These are phyloP conservation scores for Chrysoporthe deuterocubensis DNA, from an alignment of 2,329 filamentous ascomycete genomes.

Conservation along the genomic window DNA sequence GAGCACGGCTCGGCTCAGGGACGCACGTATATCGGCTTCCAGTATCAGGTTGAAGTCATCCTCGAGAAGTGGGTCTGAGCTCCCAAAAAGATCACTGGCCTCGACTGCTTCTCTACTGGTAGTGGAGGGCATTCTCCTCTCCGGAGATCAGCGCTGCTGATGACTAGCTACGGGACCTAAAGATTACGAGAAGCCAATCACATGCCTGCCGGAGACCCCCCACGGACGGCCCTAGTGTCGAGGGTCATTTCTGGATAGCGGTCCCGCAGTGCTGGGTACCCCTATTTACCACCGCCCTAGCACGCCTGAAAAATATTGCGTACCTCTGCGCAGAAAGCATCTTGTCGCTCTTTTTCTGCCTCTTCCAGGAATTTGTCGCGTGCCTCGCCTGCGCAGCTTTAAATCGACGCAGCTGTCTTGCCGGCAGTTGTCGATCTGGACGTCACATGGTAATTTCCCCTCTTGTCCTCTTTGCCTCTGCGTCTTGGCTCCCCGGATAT, in stretches of 20 bases:
- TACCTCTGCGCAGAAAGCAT: constrained; percentile 1
- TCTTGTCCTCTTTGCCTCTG: background rate
- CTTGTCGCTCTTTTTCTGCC: background rate
- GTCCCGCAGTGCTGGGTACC: background rate
- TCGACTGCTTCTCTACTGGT: background rate
- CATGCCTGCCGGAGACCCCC: constrained; percentile 1
- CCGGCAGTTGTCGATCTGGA: background rate
- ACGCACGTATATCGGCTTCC: background rate
- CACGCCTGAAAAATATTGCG: background rate
- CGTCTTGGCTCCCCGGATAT: background rate
- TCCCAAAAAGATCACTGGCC: too few species aligned
- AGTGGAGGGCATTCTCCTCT: background rate
- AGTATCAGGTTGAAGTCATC: background rate
- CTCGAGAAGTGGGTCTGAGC: background rate
- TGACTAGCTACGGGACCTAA: background rate
- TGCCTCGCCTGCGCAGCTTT: constrained; percentile 6
- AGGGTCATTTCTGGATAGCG: background rate
- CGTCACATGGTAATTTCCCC: background rate
- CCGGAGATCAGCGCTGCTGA: background rate
- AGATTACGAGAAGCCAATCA: constrained; percentile 7
- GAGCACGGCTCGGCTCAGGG: background rate
- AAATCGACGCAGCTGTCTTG: background rate
- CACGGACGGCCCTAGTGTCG: background rate
- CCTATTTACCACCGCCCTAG: background rate
- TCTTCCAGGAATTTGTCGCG: constrained; percentile 7